A percentile compares a stretch with the other conserved stretches of the same genome.
phyloP scores from a whole-genome alignment of 805 yeast genomes.

The Schwanniomyces vanrijiae region DNA sequence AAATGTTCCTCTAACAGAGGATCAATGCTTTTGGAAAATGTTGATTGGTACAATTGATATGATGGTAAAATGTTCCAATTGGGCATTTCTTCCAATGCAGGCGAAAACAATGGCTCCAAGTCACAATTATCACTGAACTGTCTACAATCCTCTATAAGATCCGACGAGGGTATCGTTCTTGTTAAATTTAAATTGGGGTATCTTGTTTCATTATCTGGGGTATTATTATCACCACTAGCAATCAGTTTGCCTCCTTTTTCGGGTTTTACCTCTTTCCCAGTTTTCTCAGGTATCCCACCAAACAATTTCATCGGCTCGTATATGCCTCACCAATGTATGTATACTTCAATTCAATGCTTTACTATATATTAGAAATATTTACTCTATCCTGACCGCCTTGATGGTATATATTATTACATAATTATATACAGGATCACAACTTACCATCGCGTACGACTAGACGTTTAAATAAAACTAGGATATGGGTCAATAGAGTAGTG shows the following conservation, averaged over 20 bases:
- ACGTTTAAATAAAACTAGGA: not conserved
- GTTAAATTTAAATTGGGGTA: not conserved
- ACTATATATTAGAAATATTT: not conserved
- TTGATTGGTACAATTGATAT: constrained; percentile 32
- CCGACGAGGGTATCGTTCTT: not conserved
- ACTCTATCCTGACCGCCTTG: not conserved
- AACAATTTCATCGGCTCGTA: constrained; percentile 1
- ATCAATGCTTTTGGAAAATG: constrained; percentile 14
- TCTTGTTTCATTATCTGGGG: not conserved
- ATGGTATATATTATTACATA: not conserved
- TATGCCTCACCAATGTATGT: not conserved
- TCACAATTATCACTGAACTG: not conserved
- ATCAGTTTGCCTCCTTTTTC: not conserved
- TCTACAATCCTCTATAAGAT: not conserved
- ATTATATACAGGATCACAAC: not conserved
- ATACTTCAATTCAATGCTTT: not conserved
- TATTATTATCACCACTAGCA: not conserved
- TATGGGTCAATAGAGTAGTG: not conserved
- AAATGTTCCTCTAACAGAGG: constrained; percentile 25
- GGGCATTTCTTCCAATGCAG: constrained; percentile 19
- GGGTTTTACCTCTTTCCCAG: not conserved
- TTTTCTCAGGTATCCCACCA: not conserved
- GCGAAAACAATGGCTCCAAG: not conserved
- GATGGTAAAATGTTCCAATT: constrained; percentile 43
- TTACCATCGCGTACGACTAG: not conserved